Evolutionary conservation across 805 yeast species (phyloP), one percentile per base, ranked within the genome.

Genomic region (Myxozyma udenii): DNA sequence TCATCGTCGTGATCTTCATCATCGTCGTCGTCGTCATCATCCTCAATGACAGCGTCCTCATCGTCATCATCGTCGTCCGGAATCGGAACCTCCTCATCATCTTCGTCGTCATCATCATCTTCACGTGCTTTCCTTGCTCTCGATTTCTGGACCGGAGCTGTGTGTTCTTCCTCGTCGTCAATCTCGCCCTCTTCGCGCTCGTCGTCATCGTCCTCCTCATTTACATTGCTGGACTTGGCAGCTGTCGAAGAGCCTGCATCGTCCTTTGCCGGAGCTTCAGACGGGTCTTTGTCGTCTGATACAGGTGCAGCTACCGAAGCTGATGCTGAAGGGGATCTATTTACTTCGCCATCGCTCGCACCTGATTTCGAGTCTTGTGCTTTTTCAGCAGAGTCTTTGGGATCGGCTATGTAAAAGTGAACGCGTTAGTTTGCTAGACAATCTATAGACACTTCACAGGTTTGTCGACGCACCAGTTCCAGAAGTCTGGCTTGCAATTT

Each of bases 171-270:
- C 41, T 41, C 30, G 19, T 51, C 55, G 16, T 51, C 48, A 11
- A 49, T 51, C 32, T 51, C 48, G 36, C 55, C 55, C 11, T 52
- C 53, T n/a, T 45, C 50, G 26, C 39, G 42, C 7, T 32, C 26
- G 19, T 46, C 47, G 12, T 36, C 51, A 21, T 18, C 39, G 14
- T 39, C 54, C 26, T 44, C 46, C n/a, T 42, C 43, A 1, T 30
- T 12, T 21, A 39, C 50, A 6, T 35, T 23, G 7, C 35, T 41
- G 28, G 2, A 35, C 41, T 41, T 21, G 32, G 19, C 35, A n/a
- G n/a, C n/a, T n/a, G n/a, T n/a, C n/a, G n/a, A n/a, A n/a, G n/a
- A n/a, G n/a, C n/a, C n/a, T n/a, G n/a, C n/a, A n/a, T n/a, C n/a
- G n/a, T n/a, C n/a, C n/a, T n/a, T n/a, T n/a, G n/a, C n/a, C n/a